Evolutionary conservation across 2,329 filamentous ascomycete genomes (phyloP), one percentile per base, ranked within the genome.

Genomic region (Nemania sp.): DNA sequence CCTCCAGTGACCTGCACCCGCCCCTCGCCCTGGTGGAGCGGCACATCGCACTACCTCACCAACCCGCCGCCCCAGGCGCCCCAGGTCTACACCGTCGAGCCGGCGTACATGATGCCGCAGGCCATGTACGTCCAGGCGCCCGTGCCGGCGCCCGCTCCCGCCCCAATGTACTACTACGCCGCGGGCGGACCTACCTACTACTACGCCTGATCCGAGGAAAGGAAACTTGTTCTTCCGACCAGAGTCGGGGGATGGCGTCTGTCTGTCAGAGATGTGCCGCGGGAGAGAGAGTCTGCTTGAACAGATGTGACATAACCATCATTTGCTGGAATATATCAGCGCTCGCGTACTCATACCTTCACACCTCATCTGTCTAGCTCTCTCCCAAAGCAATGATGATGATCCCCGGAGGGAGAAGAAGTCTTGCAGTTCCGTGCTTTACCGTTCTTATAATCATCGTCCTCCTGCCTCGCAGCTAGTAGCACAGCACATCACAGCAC

Each of bases 11-110:
- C 25, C 15, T 55, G 29, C 37, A 51, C 50, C 12, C 18, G 39
- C 2, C 47, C 18, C 4, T 59, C 62, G 12, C 59, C 62, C 7
- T 64, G 18, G n/a, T 62, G 21, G 35, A 52, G 46, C 7, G 53
- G 57, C 18, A 62, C 55, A 17, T 34, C 52, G 4, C 59, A 64
- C 32, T 48, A 64, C 35, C 53, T 57, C 20, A 62, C 48, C 17
- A 62, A 25, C 53, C 59, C 52, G 25, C 55, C 55, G 7, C 34
- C 42, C 10, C 58, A 42, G 46, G 20, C 42, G 2, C 61, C 57
- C 3, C 54, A 55, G 56, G 39, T 62, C 5, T 62, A 62, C 49
- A 37, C 52, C 9, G 48, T 57, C 34, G 51, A 59, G 49, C 59
- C 59, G 6, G 52, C 55, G 5, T 64, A 57, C 32, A 47, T 56